Evolutionary conservation across 2,329 filamentous ascomycete species (phyloP).

Genomic region (Lachnellula arida): DNA sequence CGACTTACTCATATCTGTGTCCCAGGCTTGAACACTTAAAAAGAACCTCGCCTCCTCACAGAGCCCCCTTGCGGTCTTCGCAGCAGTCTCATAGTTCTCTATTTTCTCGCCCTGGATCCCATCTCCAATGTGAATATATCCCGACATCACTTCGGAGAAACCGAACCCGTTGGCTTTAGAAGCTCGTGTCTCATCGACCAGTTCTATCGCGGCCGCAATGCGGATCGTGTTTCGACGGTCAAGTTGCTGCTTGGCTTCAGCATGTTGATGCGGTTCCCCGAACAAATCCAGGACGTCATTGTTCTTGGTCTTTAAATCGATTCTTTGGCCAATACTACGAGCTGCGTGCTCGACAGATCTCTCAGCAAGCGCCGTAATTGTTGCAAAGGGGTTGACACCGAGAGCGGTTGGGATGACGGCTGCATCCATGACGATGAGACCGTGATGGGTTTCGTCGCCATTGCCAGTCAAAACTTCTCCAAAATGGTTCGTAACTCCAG

Average conservation of each 20-base stretch:
- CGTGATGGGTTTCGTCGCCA: conserved; percentile 47
- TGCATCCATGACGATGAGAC: conserved; percentile 58
- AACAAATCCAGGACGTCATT: conserved; percentile 48
- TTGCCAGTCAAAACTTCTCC: conserved; percentile 55
- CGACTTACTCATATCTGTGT: conserved; percentile 40
- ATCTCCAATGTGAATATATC: conserved; percentile 48
- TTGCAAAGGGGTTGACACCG: conserved; percentile 63
- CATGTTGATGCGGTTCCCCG: conserved; percentile 40
- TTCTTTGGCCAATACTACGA: conserved; percentile 33
- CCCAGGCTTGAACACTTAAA: conserved; percentile 52
- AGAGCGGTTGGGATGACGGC: conserved; percentile 58
- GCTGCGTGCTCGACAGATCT: conserved; percentile 52
- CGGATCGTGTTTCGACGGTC: conserved; percentile 22
- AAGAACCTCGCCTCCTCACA: conserved; percentile 55
- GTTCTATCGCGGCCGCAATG: conserved; percentile 39
- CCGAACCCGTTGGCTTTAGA: conserved; percentile 46
- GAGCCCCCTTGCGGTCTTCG: conserved; percentile 47
- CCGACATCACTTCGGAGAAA: conserved; percentile 62
- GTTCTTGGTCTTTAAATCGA: conserved; percentile 44
- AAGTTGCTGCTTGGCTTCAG: conserved; percentile 6
- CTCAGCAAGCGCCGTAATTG: conserved; percentile 65
- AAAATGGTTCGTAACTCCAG: conserved; percentile 56
- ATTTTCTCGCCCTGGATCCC: conserved; percentile 40
- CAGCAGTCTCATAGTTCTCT: conserved; percentile 50
- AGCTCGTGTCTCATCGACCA: conserved; percentile 30